phyloP scores from a whole-genome alignment of 2,329 filamentous ascomycete species.

The Penicillium expansum region DNA sequence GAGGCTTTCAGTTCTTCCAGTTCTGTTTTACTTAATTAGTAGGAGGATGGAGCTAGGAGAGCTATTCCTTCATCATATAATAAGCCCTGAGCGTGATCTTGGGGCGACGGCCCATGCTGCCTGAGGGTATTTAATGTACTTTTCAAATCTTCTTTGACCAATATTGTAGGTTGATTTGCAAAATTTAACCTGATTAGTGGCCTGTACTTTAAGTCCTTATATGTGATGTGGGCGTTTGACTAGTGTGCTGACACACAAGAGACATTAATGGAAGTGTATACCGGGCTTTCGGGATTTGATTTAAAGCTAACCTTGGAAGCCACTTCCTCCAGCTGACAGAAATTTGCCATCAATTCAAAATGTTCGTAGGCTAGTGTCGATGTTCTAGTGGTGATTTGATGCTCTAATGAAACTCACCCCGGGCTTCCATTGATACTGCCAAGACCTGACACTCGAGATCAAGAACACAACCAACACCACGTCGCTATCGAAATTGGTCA shows the following conservation, averaged over 20 bases:
- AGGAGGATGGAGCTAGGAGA: too few relatives aligned
- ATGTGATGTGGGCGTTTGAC: not conserved
- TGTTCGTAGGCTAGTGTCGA: not conserved
- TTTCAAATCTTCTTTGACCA: not conserved
- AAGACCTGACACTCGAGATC: conserved; percentile 1
- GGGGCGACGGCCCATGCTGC: not conserved
- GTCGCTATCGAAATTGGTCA: not conserved
- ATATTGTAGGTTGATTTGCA: not conserved
- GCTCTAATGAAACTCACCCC: not conserved
- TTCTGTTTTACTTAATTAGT: not conserved
- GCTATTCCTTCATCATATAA: not conserved
- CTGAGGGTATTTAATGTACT: too few relatives aligned
- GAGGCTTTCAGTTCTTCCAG: not conserved
- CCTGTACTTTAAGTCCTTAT: not conserved
- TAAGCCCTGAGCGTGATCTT: not conserved
- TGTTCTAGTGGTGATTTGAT: not conserved
- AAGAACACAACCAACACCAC: conserved; percentile 3
- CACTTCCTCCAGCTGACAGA: not conserved
- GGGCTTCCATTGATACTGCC: not conserved
- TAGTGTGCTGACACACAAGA: not conserved
- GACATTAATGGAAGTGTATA: not conserved
- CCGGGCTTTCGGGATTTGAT: too few relatives aligned
- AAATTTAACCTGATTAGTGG: not conserved
- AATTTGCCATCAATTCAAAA: not conserved
- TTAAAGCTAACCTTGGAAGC: not conserved